Evolutionary conservation across 345 rosid genomes (phyloP).

Genomic region (Punica granatum): DNA sequence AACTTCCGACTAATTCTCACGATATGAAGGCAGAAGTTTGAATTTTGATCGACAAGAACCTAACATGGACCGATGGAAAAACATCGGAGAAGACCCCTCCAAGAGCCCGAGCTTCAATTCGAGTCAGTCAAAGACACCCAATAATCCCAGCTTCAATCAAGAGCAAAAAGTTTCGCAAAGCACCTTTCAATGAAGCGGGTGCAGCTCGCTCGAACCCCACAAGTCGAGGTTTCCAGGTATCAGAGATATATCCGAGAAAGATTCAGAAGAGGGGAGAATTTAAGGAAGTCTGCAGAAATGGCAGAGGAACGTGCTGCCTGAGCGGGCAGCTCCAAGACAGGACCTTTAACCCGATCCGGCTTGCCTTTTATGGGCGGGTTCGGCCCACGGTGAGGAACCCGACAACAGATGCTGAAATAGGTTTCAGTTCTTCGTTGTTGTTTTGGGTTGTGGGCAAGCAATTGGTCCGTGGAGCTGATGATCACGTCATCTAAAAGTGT

Average conservation of each 20-base stretch:
- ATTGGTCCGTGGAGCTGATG: too few species aligned
- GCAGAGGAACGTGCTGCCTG: neutral
- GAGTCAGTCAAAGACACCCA: neutral
- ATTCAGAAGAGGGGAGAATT: neutral
- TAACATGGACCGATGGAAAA: neutral
- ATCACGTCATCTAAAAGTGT: too few species aligned
- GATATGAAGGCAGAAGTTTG: neutral
- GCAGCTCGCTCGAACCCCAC: neutral
- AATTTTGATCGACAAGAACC: neutral
- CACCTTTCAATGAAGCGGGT: neutral
- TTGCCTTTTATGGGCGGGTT: neutral
- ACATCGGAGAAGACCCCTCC: neutral
- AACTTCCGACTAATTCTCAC: neutral
- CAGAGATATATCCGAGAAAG: neutral
- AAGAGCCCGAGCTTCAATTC: neutral
- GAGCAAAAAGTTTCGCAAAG: neutral
- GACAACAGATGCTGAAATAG: too few species aligned
- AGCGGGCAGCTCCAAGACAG: neutral
- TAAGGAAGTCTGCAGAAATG: neutral
- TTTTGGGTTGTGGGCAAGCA: too few species aligned
- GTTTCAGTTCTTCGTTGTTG: neutral
- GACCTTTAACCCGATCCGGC: neutral
- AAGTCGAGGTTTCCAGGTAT: neutral
- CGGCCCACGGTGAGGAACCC: neutral
- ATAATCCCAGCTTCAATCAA: neutral